phyloP scores from a whole-genome alignment of 2,329 filamentous ascomycete species.

The Fusarium zealandicum region DNA sequence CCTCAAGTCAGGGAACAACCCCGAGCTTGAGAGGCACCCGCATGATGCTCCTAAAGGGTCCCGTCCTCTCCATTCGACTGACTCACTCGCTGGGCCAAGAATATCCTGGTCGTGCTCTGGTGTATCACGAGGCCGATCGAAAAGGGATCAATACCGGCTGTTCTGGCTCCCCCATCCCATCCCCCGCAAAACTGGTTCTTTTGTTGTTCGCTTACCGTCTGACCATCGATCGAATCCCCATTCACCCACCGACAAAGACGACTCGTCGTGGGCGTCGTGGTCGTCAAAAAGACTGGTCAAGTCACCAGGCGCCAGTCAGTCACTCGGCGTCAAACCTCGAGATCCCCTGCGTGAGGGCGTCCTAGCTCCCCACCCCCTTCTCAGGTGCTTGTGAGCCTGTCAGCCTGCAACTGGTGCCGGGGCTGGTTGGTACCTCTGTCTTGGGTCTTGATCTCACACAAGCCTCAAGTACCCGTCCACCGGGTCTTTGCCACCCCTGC shows the following conservation, averaged over 20 bases:
- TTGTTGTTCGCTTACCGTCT: background rate
- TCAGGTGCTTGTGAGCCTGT: conserved; percentile 17
- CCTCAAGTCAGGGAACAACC: background rate
- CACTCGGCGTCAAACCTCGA: background rate
- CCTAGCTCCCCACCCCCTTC: conserved; percentile 21
- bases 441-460: conserved; percentile 21
- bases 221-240: background rate
- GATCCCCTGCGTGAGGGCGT: conserved; percentile 31
- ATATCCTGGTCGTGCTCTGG: too few relatives aligned
- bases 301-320: background rate
- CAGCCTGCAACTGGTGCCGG: conserved; percentile 8
- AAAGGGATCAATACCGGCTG: conserved; percentile 21
- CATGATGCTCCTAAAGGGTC: background rate
- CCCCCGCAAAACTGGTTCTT: conserved; percentile 20
- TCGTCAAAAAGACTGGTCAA: background rate
- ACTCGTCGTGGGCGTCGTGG: too few relatives aligned
- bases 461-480: conserved; percentile 14
- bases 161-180: background rate
- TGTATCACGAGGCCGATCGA: conserved; percentile 33
- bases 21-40: background rate
- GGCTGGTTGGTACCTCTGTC: background rate
- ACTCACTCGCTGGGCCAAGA: background rate
- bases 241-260: background rate
- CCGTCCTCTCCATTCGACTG: background rate
- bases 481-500: conserved; percentile 2